phyloP scores from a whole-genome alignment of 495 filamentous ascomycete genomes.

The Penicillium ochrochloron region DNA sequence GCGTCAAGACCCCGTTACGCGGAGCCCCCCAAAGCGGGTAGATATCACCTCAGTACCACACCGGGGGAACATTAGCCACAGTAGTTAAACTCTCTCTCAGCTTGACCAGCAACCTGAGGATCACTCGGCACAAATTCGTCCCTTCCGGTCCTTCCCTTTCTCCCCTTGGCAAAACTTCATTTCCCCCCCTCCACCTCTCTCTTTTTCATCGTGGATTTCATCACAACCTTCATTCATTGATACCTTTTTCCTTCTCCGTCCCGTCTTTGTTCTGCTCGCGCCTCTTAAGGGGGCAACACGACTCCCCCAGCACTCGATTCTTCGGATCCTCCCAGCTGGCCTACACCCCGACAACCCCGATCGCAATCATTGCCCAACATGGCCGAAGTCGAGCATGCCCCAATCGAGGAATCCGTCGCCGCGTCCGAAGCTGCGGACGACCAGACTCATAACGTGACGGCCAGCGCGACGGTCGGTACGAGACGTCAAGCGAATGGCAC shows the following conservation, averaged over 20 bases:
- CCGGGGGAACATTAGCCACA: background rate
- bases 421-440: conserved; percentile 48
- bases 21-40: conserved; percentile 29
- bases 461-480: conserved; percentile 59
- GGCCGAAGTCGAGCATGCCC: conserved; percentile 46
- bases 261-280: conserved; percentile 21
- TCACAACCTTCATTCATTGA: conserved; percentile 15
- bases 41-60: conserved; percentile 34
- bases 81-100: background rate
- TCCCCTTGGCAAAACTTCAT: conserved; percentile 25
- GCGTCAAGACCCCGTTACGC: conserved; percentile 5
- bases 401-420: conserved; percentile 53
- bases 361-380: conserved; percentile 30
- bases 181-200: conserved; percentile 18
- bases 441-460: conserved; percentile 55
- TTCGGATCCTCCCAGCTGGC: conserved; percentile 17
- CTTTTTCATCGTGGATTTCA: conserved; percentile 11
- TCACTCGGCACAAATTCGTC: conserved; percentile 27
- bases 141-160: conserved; percentile 27
- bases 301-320: conserved; percentile 19
- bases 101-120: conserved; percentile 5
- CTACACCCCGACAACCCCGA: conserved; percentile 12
- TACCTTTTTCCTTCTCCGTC: conserved; percentile 13
- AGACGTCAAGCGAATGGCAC: conserved; percentile 69
- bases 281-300: conserved; percentile 29